Conservation (phyloP, 495 filamentous ascomycete species). For the Staphylotrichum tortipilum region DNA sequence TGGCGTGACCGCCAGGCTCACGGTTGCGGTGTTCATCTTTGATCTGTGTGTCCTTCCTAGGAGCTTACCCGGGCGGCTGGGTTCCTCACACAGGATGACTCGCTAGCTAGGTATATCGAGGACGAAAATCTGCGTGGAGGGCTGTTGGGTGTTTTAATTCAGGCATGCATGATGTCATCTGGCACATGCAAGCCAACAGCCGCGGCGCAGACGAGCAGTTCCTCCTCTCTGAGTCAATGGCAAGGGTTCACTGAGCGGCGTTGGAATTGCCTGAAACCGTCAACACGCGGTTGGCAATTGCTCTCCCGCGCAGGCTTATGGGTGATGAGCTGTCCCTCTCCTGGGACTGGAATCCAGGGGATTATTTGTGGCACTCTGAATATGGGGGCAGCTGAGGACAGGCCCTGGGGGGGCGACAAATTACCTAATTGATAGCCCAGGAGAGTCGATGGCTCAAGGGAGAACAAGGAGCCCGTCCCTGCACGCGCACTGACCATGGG, state of each 20-base stretch:
- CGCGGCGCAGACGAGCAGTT: background rate
- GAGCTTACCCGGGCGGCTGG: background rate
- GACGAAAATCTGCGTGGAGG: background rate
- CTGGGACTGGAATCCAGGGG: too few relatives aligned
- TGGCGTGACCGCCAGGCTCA: constrained; percentile 67
- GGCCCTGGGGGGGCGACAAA: background rate
- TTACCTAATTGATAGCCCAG: too few relatives aligned
- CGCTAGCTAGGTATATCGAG: too few relatives aligned
- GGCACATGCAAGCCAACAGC: constrained; percentile 5
- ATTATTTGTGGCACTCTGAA: too few relatives aligned
- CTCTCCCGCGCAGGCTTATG: too few relatives aligned
- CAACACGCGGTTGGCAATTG: background rate
- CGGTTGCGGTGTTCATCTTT: constrained; percentile 62
- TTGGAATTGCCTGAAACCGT: background rate
- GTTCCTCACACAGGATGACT: background rate
- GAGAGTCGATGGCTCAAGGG: background rate
- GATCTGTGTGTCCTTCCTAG: too few relatives aligned
- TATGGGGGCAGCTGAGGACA: background rate
- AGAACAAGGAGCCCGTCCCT: background rate
- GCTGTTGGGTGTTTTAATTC: constrained; percentile 8
- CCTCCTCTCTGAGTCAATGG: background rate
- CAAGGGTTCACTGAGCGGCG: background rate
- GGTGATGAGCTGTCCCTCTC: background rate
- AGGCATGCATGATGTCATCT: constrained; percentile 18
- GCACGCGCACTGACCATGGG: constrained; percentile 7